Percentiles rank a stretch among this genome's conserved stretches.
Conservation (phyloP, 2,329 filamentous ascomycete genomes). For the Beauveria rudraprayagi region DNA sequence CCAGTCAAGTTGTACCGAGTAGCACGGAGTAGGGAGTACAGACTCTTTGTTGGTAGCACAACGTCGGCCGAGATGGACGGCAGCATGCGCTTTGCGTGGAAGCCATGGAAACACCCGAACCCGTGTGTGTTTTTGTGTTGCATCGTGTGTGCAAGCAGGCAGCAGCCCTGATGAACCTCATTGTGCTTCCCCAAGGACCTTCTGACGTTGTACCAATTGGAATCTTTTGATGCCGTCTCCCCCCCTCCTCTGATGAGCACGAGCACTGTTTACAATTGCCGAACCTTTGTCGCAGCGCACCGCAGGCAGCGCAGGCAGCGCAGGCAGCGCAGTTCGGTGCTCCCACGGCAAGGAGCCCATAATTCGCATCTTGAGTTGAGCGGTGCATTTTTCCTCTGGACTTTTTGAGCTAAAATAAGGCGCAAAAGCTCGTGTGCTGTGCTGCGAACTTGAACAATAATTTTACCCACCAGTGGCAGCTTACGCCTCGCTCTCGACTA, state of each 20-base stretch:
- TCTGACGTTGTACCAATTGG: not conserved
- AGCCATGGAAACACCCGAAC: no score
- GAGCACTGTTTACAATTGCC: not conserved
- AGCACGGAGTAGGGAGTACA: no score
- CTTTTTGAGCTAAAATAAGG: not conserved
- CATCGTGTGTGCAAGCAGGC: not conserved
- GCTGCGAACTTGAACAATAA: not conserved
- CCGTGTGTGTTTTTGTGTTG: no score
- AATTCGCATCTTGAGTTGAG: not conserved
- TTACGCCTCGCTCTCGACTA: not conserved
- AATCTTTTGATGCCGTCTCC: not conserved
- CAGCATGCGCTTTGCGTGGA: no score
- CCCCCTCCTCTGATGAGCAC: not conserved
- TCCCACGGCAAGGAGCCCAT: not conserved
- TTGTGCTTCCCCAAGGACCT: no score
- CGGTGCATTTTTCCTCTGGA: not conserved
- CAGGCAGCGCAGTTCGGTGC: not conserved
- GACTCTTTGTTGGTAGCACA: no score
- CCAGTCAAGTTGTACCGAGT: no score
- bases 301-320: no score
- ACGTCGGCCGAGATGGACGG: no score
- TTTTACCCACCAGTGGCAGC: not conserved
- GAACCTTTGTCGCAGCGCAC: not conserved
- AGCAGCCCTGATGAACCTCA: not conserved
- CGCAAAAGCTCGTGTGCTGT: not conserved